phyloP scores from a whole-genome alignment of 257 asterid species.

The Solanum arcanum region DNA sequence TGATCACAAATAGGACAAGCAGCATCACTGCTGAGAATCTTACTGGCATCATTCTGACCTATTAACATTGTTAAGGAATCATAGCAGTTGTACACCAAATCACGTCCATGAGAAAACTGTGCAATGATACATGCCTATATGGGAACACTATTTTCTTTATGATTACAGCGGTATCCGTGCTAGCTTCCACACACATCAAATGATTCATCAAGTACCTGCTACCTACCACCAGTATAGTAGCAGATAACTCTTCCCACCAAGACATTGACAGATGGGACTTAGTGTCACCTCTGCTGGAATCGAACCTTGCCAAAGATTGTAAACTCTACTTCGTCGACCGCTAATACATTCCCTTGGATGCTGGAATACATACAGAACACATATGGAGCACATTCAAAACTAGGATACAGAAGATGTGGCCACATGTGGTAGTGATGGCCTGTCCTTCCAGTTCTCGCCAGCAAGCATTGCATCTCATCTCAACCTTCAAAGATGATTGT shows the following conservation, averaged over 20 bases:
- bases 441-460: constrained; percentile 96
- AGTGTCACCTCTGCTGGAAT: not conserved
- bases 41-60: constrained; percentile 91
- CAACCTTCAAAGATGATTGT: constrained; percentile 7
- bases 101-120: not conserved
- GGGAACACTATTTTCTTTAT: not conserved
- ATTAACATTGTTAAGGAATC: constrained; percentile 39
- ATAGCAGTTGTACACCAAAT: not conserved
- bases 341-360: not conserved
- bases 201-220: not conserved
- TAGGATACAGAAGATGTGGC: constrained; percentile 88
- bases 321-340: not conserved
- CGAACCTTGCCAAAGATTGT: not conserved
- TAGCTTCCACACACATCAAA: not conserved
- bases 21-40: constrained; percentile 75
- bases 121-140: not conserved
- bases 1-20: constrained; percentile 97
- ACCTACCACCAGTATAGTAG: not conserved
- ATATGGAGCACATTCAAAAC: not conserved
- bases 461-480: constrained; percentile 95
- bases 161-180: not conserved
- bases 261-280: not conserved
- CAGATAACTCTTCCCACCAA: not conserved
- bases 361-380: not conserved
- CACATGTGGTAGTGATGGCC: constrained; percentile 85